Conservation (phyloP, 306 rosid species). For the Castanea mollissima region DNA sequence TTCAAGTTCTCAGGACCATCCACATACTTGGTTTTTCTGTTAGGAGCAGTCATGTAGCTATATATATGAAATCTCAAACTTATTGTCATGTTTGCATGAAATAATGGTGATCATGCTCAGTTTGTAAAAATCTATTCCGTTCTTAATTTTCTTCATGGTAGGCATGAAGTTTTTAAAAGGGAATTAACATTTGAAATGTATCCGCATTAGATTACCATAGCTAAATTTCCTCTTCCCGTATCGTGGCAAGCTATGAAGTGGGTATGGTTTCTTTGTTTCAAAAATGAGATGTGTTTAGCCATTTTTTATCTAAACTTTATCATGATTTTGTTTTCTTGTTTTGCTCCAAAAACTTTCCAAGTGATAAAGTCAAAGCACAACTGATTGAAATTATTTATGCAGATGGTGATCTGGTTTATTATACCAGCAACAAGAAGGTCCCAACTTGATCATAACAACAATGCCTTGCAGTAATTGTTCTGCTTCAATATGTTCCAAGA, state of each 20-base stretch:
- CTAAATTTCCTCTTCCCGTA: background rate
- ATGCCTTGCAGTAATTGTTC: conserved; percentile 85
- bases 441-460: conserved; percentile 71
- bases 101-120: no score
- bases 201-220: background rate
- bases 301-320: conserved; percentile 11
- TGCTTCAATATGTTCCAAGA: conserved; percentile 90
- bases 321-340: background rate
- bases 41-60: no score
- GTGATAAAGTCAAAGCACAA: conserved; percentile 12
- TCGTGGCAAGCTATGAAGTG: background rate
- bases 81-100: no score
- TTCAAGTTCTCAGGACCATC: no score
- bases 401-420: conserved; percentile 94
- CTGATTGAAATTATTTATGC: conserved; percentile 39
- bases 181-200: background rate
- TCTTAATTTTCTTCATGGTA: background rate
- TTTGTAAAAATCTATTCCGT: background rate
- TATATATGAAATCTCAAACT: no score
- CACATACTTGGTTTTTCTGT: no score
- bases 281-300: background rate
- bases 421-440: conserved; percentile 81
- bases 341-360: conserved; percentile 13
- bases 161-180: background rate
- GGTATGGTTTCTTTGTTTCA: background rate